phyloP scores from a whole-genome alignment of 495 filamentous ascomycete species.

The Tuber borchii region DNA sequence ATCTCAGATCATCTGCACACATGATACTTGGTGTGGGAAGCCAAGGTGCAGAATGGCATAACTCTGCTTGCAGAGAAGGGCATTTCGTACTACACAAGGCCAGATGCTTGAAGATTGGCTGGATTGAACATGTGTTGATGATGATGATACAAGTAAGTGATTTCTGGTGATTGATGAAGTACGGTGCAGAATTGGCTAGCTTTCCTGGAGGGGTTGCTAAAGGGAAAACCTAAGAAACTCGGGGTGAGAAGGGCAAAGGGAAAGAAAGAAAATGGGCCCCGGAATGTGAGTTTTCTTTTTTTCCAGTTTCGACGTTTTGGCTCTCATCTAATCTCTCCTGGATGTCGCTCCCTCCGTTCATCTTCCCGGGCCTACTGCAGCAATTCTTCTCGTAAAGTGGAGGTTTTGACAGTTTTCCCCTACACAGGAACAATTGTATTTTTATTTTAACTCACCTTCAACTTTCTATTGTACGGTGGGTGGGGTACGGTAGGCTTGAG shows the following conservation, averaged over 20 bases:
- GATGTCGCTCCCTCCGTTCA: not conserved
- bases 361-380: not conserved
- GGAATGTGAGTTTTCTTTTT: not conserved
- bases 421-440: not conserved
- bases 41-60: not conserved
- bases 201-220: not conserved
- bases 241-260: not conserved
- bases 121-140: not conserved
- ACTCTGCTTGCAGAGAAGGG: not conserved
- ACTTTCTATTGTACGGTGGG: not conserved
- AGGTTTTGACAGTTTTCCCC: not conserved
- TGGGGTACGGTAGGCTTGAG: no score
- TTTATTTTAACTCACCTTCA: not conserved
- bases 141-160: no score
- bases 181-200: not conserved
- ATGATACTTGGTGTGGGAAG: not conserved
- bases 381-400: not conserved
- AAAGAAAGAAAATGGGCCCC: not conserved
- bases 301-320: not conserved
- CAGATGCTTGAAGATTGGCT: not conserved
- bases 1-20: conserved; percentile 5
- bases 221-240: not conserved
- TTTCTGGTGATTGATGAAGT: not conserved
- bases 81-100: not conserved
- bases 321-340: not conserved